Evolutionary conservation across 495 filamentous ascomycete species (phyloP), one percentile per base, ranked within the genome.

Genomic region (Penicillium chermesinum): DNA sequence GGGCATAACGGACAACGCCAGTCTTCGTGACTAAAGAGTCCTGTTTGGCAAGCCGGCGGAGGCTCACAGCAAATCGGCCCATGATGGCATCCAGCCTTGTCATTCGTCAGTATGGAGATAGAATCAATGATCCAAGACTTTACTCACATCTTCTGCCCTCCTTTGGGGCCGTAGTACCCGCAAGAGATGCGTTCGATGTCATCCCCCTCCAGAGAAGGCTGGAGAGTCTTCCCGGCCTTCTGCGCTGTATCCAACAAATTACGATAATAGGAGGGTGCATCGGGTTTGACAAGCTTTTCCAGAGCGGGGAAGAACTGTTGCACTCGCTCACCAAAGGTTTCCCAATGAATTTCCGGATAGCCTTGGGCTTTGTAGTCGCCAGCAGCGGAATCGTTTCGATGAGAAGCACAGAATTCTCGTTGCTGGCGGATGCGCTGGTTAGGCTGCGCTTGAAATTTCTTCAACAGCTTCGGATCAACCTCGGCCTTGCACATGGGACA

Each of bases 101-200:
- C n/a, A n/a, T n/a, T n/a, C n/a, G n/a, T n/a, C n/a, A n/a, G n/a
- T n/a, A n/a, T n/a, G n/a, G n/a, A n/a, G n/a, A n/a, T n/a, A n/a
- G n/a, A 18, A 35, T 7, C 10, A 41, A 21, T 16, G 18, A 8
- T 44, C 1, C 15, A 17, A 9, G 35, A 19, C 30, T 38, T 38
- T 16, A 47, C 73, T 46, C 67, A 84, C 80, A 88, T 78, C 44
- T 77, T 77, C 17, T 76, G 74, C 15, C 87, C 72, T 0, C 93
- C 93, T 43, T 85, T 76, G 1, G 84, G 77, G 1, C 93, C 93
- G 63, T 96, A 98, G 61, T 97, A 98, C 0, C 93, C 93, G 20
- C 83, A 82, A 2, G 68, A 79, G 36, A 79, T 72, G 6, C 46
- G 64, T 50, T 72, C 72, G 33, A 71, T 42, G 2, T 60, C 61